Evolutionary conservation across 164 flowering plant species (phyloP), one percentile per base, ranked within the genome.

Genomic region (Kingdonia uniflora): DNA sequence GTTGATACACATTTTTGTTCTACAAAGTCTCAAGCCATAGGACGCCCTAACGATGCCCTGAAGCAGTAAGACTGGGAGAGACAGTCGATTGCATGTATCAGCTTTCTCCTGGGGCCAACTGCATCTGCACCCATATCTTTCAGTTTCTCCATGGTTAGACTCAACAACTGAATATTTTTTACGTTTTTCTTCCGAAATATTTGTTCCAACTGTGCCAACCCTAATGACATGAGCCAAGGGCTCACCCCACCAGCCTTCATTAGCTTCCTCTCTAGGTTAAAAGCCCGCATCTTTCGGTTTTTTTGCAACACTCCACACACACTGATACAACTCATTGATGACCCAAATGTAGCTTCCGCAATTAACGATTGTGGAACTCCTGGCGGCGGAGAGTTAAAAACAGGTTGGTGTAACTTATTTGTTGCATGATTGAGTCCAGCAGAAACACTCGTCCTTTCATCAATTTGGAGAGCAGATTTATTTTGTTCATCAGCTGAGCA

Each of bases 21-120:
- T 29, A 29, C 35, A 29, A 29, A 29, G 6, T 29, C 35, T 29
- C 35, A 29, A 29, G 8, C 35, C 8, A 29, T 4, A 29, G 4
- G 8, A 3, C 35, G 35, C 23, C 25, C 45, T 55, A 41, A 56
- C 15, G 37, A 49, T 19, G 63, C 46, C 63, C 65, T 63, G 20
- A 78, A 79, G 56, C 77, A 71, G 54, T 71, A 72, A 1, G 83
- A 83, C 59, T 76, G 79, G 52, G 80, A 81, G 20, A 84, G 68
- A 66, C 89, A 77, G 38, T 87, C 85, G 25, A 92, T 79, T 15
- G 96, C 94, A 70, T 92, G 96, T 52, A 88, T 80, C 61, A 88
- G 69, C 71, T 92, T 92, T 63, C 99, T 77, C 70, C 99, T 65
- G 0, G 99, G 96, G 5, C 96, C 99, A 23, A 92, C 95, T 11